Base-by-base conservation (phyloP, 495 filamentous ascomycete species). In the Podospora bellae-mahoneyi region DNA sequence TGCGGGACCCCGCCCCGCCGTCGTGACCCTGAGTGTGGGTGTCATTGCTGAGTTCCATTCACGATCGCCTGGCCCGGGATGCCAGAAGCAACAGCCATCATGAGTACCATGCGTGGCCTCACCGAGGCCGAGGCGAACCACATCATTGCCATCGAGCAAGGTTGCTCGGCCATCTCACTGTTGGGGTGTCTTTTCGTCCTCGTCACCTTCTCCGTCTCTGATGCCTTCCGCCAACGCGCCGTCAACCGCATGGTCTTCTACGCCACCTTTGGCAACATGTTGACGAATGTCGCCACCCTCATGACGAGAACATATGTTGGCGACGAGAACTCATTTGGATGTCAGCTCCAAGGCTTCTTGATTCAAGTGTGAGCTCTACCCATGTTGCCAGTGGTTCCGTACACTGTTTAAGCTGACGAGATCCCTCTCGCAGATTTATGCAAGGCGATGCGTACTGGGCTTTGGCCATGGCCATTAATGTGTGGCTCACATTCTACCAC, bases 191-290 rank as follows among this genome's bases (percentile, higher is more conserved):
- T 87, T 58, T 89, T 95, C 75, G 90, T 96, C 63, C 85, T 95
- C 39, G 66, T 83, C 62, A 93, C 92, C 44, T 96, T 93, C 70
- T 75, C 86, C 18, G 68, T 80, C 18, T 89, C 82, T 10, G 79
- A 79, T 23, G 79, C 83, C 48, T 91, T 92, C 72, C 86, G 89
- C 67, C 93, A 94, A 78, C 92, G 69, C 5, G 69, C 93, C n/a
- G 93, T 97, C 79, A 96, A 96, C 72, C 86, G 92, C 3, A 81
- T 97, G 4, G 86, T 94, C 10, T 96, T 96, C 77, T 94, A 89
- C 74, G 92, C 93, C 2, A 90, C 89, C 4, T 91, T 92, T 73
- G 93, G 92, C 44, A 97, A 97, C 72, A 82, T 94, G 48, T 81
- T 93, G 77, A 88, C 90, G 62, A 95, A 92, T 77, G 84, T 93